Base-by-base conservation (phyloP, 768 basidiomycete species). In the Tubosaeta brunneosetosa region DNA sequence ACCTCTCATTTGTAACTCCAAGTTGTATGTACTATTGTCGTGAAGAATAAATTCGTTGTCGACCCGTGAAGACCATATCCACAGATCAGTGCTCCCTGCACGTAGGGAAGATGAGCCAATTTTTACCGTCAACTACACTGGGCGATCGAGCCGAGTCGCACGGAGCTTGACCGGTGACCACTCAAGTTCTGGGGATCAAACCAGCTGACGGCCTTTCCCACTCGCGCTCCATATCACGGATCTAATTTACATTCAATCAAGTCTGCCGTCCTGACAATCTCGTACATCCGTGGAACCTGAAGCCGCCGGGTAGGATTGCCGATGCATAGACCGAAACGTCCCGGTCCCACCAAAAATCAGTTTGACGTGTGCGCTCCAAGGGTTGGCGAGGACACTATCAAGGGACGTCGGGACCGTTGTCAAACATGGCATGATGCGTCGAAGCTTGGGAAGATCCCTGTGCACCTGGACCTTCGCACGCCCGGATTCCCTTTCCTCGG, bases 11-110 rank as follows among this genome's bases (percentile, higher is more conserved):
- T 59, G 56, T 61, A 54, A 22, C 22, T 22, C 22, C 22, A 22
- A 2, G 22, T 46, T 17, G 37, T 49, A 58, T 52, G 64, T 63
- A 51, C 44, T 40, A 44, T 32, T 37, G 51, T 55, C 6, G 5
- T 33, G 29, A 47, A 25, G 40, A 47, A 50, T 44, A 25, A 31
- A 33, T 9, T 29, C 19, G 19, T 14, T 4, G 41, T 42, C 41
- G 26, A 37, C 19, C 19, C 40, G 26, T 27, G 42, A 43, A 25
- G 13, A 41, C 25, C 22, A 40, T 13, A 16, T 29, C 29, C 29
- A 29, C 29, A 29, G 29, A 4, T 29, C 29, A 9, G 6, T 9
- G 29, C 29, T 29, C 29, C 9, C 29, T 9, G 29, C 40, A 6
- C 8, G n/a, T 41, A 25, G 40, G 14, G 25, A 26, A 27, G 25